Conservation (phyloP, 2,329 filamentous ascomycete genomes). For the Neonectria faginata region DNA sequence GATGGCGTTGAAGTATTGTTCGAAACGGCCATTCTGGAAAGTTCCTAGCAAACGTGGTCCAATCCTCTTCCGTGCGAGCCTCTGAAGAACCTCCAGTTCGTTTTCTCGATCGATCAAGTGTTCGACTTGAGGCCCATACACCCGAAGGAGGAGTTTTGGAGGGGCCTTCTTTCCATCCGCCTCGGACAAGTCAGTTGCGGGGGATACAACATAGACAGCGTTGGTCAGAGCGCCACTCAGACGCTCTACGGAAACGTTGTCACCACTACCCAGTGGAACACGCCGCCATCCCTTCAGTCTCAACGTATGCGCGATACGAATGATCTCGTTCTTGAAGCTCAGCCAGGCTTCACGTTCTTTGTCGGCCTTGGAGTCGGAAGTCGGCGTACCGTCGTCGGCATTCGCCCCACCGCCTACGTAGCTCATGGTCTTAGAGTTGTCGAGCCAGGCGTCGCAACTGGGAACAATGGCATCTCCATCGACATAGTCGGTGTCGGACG, state of each 20-base stretch:
- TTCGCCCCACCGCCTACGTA: slow-evolving; percentile 68
- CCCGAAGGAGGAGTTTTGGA: slow-evolving; percentile 83
- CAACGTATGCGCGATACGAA: slow-evolving; percentile 89
- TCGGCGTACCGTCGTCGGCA: slow-evolving; percentile 53
- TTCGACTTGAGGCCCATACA: slow-evolving; percentile 95
- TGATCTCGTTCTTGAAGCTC: slow-evolving; percentile 91
- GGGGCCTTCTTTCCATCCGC: slow-evolving; percentile 59
- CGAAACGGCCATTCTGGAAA: slow-evolving; percentile 94
- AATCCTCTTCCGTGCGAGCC: slow-evolving; percentile 91
- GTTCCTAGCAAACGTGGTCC: slow-evolving; percentile 91
- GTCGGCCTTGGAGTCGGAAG: slow-evolving; percentile 58
- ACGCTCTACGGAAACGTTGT: slow-evolving; percentile 76
- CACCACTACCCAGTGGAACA: slow-evolving; percentile 78
- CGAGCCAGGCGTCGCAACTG: slow-evolving; percentile 83
- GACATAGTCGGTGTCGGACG: slow-evolving; percentile 86
- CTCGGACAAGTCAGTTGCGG: slow-evolving; percentile 71
- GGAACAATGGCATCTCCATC: slow-evolving; percentile 89
- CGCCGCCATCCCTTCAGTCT: slow-evolving; percentile 91
- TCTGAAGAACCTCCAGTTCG: slow-evolving; percentile 86
- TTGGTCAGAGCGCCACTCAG: slow-evolving; percentile 95
- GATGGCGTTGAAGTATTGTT: slow-evolving; percentile 90
- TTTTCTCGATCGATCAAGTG: slow-evolving; percentile 94
- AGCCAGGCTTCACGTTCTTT: slow-evolving; percentile 84
- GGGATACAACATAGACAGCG: slow-evolving; percentile 93
- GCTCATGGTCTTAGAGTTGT: slow-evolving; percentile 89